These are phyloP conservation scores for Sungouiozyma ichnusensis DNA, from an alignment of 805 yeast genomes.

Conservation along the genomic window DNA sequence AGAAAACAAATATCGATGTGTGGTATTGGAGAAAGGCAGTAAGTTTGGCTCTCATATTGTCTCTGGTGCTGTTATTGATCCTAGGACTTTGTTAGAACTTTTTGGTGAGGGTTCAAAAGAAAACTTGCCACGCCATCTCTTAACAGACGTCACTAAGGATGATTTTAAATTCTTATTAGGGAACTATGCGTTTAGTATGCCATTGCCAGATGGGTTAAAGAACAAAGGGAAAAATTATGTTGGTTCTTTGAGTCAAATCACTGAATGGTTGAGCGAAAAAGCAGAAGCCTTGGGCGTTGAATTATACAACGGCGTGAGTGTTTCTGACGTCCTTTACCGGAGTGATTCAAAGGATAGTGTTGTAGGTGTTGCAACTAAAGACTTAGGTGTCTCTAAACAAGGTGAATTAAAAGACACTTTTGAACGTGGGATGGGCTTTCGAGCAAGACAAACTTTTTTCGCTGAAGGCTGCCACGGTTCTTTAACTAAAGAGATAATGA, in stretches of 20 bases:
- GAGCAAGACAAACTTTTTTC: constrained; percentile 75
- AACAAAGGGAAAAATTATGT: constrained; percentile 77
- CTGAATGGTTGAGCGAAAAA: constrained; percentile 68
- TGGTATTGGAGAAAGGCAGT: constrained; percentile 83
- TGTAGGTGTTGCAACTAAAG: constrained; percentile 88
- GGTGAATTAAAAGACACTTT: constrained; percentile 76
- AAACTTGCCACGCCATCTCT: constrained; percentile 67
- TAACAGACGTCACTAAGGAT: constrained; percentile 67
- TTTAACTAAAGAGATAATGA: constrained; percentile 64
- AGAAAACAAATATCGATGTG: constrained; percentile 68
- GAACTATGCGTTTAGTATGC: constrained; percentile 41
- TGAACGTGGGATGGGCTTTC: constrained; percentile 96
- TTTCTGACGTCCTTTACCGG: constrained; percentile 62
- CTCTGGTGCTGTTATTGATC: constrained; percentile 92
- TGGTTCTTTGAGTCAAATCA: constrained; percentile 72
- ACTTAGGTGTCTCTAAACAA: constrained; percentile 68
- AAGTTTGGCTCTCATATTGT: constrained; percentile 89
- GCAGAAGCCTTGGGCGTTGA: constrained; percentile 95
- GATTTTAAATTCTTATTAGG: constrained; percentile 55
- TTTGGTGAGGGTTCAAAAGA: constrained; percentile 56
- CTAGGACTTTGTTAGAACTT: constrained; percentile 74
- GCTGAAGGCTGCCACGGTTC: constrained; percentile 99
- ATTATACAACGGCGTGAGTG: constrained; percentile 82
- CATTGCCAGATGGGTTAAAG: constrained; percentile 85
- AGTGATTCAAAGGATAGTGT: constrained; percentile 41